Evolutionary conservation across 805 yeast genomes (phyloP).

Genomic region (Teunomyces cretensis): DNA sequence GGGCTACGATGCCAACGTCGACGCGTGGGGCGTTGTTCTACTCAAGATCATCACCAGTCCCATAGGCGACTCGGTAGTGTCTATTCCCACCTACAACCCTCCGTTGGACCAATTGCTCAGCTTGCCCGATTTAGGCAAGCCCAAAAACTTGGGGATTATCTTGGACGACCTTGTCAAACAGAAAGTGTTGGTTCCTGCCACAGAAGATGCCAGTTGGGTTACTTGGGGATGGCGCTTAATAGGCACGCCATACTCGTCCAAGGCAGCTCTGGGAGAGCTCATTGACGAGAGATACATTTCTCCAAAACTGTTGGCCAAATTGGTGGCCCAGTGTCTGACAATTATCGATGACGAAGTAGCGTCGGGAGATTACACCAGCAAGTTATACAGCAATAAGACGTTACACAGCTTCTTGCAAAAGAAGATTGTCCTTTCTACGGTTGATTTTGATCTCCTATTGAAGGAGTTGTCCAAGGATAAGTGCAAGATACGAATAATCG

Average conservation of each 20-base stretch:
- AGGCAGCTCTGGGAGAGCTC: conserved; percentile 13
- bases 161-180: conserved; percentile 23
- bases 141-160: conserved; percentile 24
- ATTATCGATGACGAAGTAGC: conserved; percentile 7
- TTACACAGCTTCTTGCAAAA: conserved; percentile 10
- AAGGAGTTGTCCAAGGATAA: conserved; percentile 19
- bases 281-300: conserved; percentile 23
- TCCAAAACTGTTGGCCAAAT: conserved; percentile 17
- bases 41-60: conserved; percentile 17
- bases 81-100: conserved; percentile 16
- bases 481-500: conserved; percentile 6
- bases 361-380: conserved; percentile 16
- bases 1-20: conserved; percentile 43
- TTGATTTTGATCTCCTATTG: conserved; percentile 29
- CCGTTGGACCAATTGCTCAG: conserved; percentile 17
- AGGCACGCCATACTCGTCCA: not conserved
- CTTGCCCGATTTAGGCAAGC: conserved; percentile 32
- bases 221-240: conserved; percentile 12
- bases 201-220: conserved; percentile 14
- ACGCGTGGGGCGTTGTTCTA: conserved; percentile 33
- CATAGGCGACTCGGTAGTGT: conserved; percentile 16
- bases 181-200: conserved; percentile 19
- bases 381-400: conserved; percentile 13
- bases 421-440: conserved; percentile 13
- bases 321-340: conserved; percentile 5